Base-by-base conservation (phyloP, 2,329 filamentous ascomycete genomes). In the Chaetomiaceae sp. region DNA sequence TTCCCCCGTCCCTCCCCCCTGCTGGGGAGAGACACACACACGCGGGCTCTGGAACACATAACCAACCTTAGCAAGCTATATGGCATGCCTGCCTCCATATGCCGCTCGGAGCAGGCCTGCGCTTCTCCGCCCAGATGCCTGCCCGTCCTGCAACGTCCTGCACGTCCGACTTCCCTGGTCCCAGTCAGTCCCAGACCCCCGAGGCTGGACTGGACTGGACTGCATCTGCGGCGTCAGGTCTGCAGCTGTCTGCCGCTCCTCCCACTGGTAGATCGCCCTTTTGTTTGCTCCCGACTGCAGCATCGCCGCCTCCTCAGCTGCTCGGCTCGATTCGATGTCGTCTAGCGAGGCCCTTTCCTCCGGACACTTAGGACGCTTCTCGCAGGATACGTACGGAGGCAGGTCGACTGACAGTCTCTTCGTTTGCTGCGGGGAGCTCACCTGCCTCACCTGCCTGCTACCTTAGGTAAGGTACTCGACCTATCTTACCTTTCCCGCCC, bases 51-150 rank as follows among this genome's bases (percentile, higher is more conserved):
- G 22, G 47, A 60, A 66, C 65, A 61, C 59, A 63, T 38, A 39
- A 29, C n/a, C n/a, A n/a, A n/a, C n/a, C n/a, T n/a, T n/a, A 36
- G 56, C 61, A 58, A 59, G 17, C 41, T 64, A 62, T 62, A 51
- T 49, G 50, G 46, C 56, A 65, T 65, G 66, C n/a, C n/a, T n/a
- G n/a, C n/a, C n/a, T n/a, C n/a, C 65, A 57, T 55, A 58, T 60
- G 59, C 58, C 57, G 55, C 57, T 55, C 54, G 49, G 48, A 50
- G 51, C 53, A 55, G 55, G 54, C 53, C 57, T 48, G n/a, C n/a
- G n/a, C n/a, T 54, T 51, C 53, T 55, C 55, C 48, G 44, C 54
- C 49, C 17, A 44, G 50, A 57, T 52, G 48, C 52, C 14, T 34
- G 45, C 33, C 34, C 33, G 32, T 34, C 17, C 51, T 53, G 48